These are phyloP conservation scores for Penicillium desertorum DNA, from an alignment of 495 filamentous ascomycete genomes.

Conservation along the genomic window DNA sequence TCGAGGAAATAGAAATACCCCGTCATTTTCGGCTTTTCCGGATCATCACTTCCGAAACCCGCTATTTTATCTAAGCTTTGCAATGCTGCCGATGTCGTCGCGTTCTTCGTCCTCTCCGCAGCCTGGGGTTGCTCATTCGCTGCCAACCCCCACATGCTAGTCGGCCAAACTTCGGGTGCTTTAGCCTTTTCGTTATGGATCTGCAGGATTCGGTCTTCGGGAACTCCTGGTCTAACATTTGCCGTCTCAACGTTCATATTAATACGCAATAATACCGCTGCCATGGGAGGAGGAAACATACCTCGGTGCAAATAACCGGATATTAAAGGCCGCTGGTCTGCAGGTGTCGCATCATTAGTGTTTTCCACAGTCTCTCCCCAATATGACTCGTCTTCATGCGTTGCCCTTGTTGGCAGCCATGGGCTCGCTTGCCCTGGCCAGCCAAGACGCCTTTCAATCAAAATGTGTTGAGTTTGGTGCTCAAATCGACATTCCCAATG, in stretches of 20 bases:
- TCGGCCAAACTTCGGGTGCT: slow-evolving; percentile 1
- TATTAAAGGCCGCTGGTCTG: background rate
- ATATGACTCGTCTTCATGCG: slow-evolving; percentile 21
- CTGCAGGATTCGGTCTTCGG: background rate
- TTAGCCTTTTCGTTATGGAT: background rate
- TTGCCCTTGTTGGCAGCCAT: slow-evolving; percentile 26
- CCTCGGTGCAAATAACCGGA: background rate
- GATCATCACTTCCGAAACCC: background rate
- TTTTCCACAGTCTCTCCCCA: background rate
- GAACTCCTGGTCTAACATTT: background rate
- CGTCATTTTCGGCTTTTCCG: background rate
- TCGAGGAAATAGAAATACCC: background rate
- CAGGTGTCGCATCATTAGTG: background rate
- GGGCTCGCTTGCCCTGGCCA: slow-evolving; percentile 28
- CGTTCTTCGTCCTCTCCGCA: background rate
- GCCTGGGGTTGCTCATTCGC: background rate
- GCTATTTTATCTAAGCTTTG: too few species aligned
- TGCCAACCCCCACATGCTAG: background rate
- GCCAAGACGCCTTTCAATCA: slow-evolving; percentile 32
- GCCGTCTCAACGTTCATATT: background rate
- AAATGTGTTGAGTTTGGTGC: slow-evolving; percentile 35
- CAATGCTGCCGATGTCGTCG: too few species aligned
- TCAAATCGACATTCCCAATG: slow-evolving; percentile 38
- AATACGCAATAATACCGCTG: background rate
- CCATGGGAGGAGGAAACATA: background rate